Base-by-base conservation (phyloP, 257 asterid genomes). In the Fraxinus cuspidata region DNA sequence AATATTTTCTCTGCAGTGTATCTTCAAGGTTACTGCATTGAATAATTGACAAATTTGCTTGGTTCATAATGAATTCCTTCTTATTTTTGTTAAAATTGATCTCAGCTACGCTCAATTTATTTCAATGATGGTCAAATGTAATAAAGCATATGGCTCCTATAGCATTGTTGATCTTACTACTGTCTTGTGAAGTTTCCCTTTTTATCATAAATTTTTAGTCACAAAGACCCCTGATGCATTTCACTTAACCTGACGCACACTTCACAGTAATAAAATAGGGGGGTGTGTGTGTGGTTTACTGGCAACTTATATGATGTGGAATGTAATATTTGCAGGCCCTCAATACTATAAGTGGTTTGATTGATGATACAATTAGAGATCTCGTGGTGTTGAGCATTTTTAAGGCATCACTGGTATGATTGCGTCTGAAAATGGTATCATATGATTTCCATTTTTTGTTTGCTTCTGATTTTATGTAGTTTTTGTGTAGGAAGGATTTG, bases 311-410 rank as follows among this genome's bases (percentile, higher is more conserved):
- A 75, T 79, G 38, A 83, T 71, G 63, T 69, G 73, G 42, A 53
- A 44, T 74, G 73, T 44, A 73, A 80, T 87, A 76, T 73, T 77
- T 87, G 72, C 89, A 96, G 99, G 91, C 92, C 84, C 92, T 96
- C 78, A 96, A 88, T 83, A 77, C 75, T 78, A 89, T 96, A 60
- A 89, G 96, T 73, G 83, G 90, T 82, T 79, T 90, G 89, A 86
- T 96, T 74, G 99, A 96, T 77, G 88, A 81, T 80, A 74, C 88
- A 67, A 89, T 96, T 77, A 89, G 98, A 86, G 99, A 96, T 81
- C 88, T 82, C 58, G 93, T 90, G 65, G 99, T 93, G 65, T 85
- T 91, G 35, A 90, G 89, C 92, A 89, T 93, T 82, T 93, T 88
- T 87, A 95, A 87, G 90, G 93, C 93, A 76, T 81, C 99, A 19